Evolutionary conservation across 257 asterid genomes (phyloP), one percentile per base, ranked within the genome.

Genomic region (Solanum raphanifolium): DNA sequence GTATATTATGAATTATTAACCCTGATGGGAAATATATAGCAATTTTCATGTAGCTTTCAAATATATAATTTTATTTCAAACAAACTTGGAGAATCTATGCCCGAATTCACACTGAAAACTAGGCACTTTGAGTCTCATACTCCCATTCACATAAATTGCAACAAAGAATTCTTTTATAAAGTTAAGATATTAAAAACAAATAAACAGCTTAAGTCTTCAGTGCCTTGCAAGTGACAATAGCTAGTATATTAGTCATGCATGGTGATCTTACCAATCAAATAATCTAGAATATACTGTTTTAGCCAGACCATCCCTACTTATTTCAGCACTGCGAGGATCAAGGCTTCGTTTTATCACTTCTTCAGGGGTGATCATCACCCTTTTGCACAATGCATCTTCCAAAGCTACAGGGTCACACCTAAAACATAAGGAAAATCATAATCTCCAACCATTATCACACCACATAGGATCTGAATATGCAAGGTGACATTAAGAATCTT

Each of bases 351-450:
- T 96, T 68, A 96, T 96, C 87, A 96, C 97, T 94, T 96, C 99
- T 92, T 96, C 99, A 7, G 99, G 99, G 85, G 99, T 96, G 91
- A 96, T 87, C 99, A 96, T 96, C 90, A 96, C 98, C 89, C 99
- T 98, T 95, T 96, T 95, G 91, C 98, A 94, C 84, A 96, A 85
- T 78, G 98, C 99, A 93, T 96, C 99, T 93, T 95, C 97, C 93
- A 96, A 88, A 84, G 92, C 97, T 89, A 86, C 92, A 66, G 94
- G 93, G 94, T 96, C 95, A 88, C 99, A 96, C 98, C 99, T 96
- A 89, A 74, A 89, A 87, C 69, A 89, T 74, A 66, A 88, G 68
- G 86, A 87, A 52, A 87, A 87, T 92, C 76, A 86, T 91, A 81
- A 83, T 39, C 31, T 86, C 90, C 89, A 74, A 87, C 83, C 86